These are phyloP conservation scores for Turritis glabra DNA, from an alignment of 345 rosid genomes.

Conservation along the genomic window DNA sequence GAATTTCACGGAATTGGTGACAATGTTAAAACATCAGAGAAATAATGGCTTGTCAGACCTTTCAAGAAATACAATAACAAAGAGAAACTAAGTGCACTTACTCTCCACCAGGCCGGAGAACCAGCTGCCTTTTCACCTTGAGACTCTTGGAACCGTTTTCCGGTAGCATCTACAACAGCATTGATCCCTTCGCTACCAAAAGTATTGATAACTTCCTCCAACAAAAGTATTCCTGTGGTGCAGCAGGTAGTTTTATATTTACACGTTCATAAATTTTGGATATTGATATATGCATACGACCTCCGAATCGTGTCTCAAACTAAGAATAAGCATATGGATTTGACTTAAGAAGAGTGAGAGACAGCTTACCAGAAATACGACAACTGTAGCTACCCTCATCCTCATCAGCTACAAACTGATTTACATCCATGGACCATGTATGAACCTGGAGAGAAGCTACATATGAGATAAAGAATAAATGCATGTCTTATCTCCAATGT, in stretches of 20 bases:
- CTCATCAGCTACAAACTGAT: conserved; percentile 89
- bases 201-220: conserved; percentile 77
- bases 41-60: conserved; percentile 22
- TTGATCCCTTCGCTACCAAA: conserved; percentile 74
- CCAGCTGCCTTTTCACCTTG: conserved; percentile 70
- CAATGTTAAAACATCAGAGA: conserved; percentile 4
- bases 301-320: conserved; percentile 6
- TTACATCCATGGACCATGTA: conserved; percentile 82
- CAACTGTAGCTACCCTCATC: conserved; percentile 87
- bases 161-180: conserved; percentile 70
- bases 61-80: conserved; percentile 1
- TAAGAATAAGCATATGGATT: conserved; percentile 5
- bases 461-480: conserved; percentile 16
- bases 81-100: conserved; percentile 39
- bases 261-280: conserved; percentile 1
- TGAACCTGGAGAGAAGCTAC: conserved; percentile 54
- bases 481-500: conserved; percentile 8
- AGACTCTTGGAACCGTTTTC: conserved; percentile 69
- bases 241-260: conserved; percentile 31
- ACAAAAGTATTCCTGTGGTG: conserved; percentile 69
- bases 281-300: conserved; percentile 10
- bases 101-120: conserved; percentile 86
- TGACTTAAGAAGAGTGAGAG: conserved; percentile 13
- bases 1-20: conserved; percentile 4
- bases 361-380: conserved; percentile 78